phyloP scores from a whole-genome alignment of 2,329 filamentous ascomycete species.

The Phyllosticta citriasiana region DNA sequence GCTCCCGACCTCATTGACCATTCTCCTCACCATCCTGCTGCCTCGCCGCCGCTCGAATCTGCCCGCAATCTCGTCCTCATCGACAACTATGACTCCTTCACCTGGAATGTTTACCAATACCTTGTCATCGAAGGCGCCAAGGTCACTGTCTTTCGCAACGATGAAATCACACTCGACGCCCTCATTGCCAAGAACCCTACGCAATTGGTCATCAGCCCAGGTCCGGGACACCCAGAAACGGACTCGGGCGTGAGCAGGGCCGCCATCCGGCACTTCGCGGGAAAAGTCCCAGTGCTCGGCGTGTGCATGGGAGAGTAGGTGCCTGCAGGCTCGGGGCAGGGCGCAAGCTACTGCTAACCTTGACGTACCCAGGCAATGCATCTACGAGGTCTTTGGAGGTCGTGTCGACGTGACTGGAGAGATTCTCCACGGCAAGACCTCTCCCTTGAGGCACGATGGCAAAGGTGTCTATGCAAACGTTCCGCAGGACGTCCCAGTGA shows the following conservation, averaged over 20 bases:
- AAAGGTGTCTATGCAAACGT: constrained; percentile 88
- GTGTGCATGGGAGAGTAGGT: constrained; percentile 95
- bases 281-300: constrained; percentile 92
- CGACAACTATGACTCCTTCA: constrained; percentile 99
- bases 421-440: constrained; percentile 96
- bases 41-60: constrained; percentile 60
- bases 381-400: constrained; percentile 87
- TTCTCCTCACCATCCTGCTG: constrained; percentile 75
- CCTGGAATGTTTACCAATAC: constrained; percentile 99
- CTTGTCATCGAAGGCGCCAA: constrained; percentile 89
- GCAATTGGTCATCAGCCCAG: constrained; percentile 88
- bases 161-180: constrained; percentile 78
- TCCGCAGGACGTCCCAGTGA: constrained; percentile 72
- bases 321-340: background rate
- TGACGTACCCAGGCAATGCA: constrained; percentile 61
- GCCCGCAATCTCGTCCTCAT: constrained; percentile 90
- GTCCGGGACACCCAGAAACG: constrained; percentile 81
- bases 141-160: constrained; percentile 85
- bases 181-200: constrained; percentile 77
- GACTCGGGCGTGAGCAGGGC: constrained; percentile 92
- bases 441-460: constrained; percentile 74
- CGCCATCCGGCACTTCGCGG: constrained; percentile 81
- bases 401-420: constrained; percentile 88
- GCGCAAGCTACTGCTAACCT: constrained; percentile 5
- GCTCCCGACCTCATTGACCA: constrained; percentile 56